phyloP scores from a whole-genome alignment of 768 basidiomycete genomes.

The Lactarius evosmus region DNA sequence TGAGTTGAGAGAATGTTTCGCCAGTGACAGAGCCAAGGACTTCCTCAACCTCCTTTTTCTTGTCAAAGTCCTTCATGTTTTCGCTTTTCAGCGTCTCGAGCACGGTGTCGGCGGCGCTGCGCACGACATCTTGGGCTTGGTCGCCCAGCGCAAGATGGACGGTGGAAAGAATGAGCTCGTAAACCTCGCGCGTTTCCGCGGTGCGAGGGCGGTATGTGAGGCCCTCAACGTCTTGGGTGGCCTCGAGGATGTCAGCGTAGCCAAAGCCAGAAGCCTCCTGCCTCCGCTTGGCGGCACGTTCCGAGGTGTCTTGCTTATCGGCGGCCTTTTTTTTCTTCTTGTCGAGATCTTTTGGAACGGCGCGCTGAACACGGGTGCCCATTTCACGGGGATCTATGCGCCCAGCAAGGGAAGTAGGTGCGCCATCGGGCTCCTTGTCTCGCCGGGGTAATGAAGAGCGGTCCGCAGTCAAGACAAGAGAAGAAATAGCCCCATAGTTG shows the following conservation, averaged over 20 bases:
- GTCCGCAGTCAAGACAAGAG: conserved; percentile 91
- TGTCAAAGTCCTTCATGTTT: conserved; percentile 90
- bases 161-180: conserved; percentile 82
- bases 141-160: conserved; percentile 87
- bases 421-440: conserved; percentile 96
- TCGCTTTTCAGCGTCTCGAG: conserved; percentile 88
- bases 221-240: conserved; percentile 91
- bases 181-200: conserved; percentile 90
- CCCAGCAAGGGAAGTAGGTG: conserved; percentile 88
- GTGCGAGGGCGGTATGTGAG: conserved; percentile 91
- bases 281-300: conserved; percentile 57
- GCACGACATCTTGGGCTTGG: conserved; percentile 93
- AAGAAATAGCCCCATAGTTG: conserved; percentile 95
- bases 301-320: conserved; percentile 54
- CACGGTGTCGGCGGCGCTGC: conserved; percentile 91
- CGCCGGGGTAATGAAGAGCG: conserved; percentile 74
- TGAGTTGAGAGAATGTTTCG: conserved; percentile 79
- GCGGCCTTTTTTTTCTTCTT: conserved; percentile 90
- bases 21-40: conserved; percentile 63
- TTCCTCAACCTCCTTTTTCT: conserved; percentile 89
- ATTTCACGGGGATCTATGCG: conserved; percentile 87
- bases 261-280: conserved; percentile 66
- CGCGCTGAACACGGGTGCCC: conserved; percentile 85
- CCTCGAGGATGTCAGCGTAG: conserved; percentile 89
- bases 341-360: conserved; percentile 82